A percentile compares a stretch with the other conserved stretches of the same genome.
Conservation (phyloP, 2,329 filamentous ascomycete species). For the Xylariaceae sp. region DNA sequence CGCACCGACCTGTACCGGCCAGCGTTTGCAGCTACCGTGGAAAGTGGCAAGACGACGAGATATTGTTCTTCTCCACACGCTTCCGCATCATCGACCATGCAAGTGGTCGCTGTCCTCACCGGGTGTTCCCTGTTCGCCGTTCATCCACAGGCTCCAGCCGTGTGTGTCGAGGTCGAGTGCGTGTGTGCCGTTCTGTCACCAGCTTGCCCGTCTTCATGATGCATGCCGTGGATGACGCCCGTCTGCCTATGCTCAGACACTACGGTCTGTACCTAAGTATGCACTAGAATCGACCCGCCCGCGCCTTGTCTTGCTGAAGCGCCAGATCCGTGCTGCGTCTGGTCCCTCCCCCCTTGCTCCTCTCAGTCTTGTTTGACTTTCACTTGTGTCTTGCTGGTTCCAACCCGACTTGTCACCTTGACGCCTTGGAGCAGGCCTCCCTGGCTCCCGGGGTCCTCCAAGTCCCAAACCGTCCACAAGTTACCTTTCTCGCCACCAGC, state of each 20-base stretch:
- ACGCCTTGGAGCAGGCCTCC: conserved; percentile 12
- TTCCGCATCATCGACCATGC: conserved; percentile 11
- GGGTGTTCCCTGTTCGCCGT: conserved; percentile 17
- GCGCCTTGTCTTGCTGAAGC: conserved; percentile 7
- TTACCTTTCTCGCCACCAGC: conserved; percentile 11
- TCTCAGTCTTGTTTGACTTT: conserved; percentile 14
- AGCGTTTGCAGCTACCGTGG: not conserved
- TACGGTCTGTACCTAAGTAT: too few relatives aligned
- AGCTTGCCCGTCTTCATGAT: conserved; percentile 1
- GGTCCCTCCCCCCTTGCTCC: conserved; percentile 2
- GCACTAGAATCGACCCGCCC: conserved; percentile 17
- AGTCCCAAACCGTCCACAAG: conserved; percentile 12
- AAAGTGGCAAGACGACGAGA: conserved; percentile 11
- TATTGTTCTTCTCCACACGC: conserved; percentile 14
- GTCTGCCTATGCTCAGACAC: too few relatives aligned
- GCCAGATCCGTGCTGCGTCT: conserved; percentile 15
- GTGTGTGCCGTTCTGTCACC: too few relatives aligned
- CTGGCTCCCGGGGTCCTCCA: conserved; percentile 10
- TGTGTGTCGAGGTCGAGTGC: not conserved
- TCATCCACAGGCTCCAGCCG: conserved; percentile 1
- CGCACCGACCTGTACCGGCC: too few relatives aligned
- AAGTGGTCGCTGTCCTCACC: conserved; percentile 15
- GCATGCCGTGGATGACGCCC: conserved; percentile 7
- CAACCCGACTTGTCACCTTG: conserved; percentile 20
- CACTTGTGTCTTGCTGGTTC: conserved; percentile 18